Evolutionary conservation across 225 moss, liverwort and hornwort genomes (phyloP), one percentile per base, ranked within the genome.

Genomic region (Climacium dendroides): DNA sequence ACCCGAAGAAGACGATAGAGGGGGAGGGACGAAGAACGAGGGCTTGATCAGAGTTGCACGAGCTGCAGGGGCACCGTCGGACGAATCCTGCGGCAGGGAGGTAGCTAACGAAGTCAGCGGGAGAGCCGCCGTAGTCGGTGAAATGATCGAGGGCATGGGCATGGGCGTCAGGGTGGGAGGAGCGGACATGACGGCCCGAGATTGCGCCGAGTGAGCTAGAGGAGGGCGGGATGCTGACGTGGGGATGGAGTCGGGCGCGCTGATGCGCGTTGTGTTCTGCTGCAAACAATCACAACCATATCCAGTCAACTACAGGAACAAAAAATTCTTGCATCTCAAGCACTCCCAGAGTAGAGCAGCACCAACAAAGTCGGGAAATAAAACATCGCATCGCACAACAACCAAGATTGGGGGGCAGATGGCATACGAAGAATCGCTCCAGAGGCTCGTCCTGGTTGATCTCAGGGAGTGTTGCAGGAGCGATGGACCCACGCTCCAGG

Each of bases 21-120:
- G 97, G 12, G 96, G 96, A 78, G 98, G 96, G 59, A 94, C 97
- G 89, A 99, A 99, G 90, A 95, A 99, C 19, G 98, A 97, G 13
- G 98, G 98, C 91, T 96, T 97, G 69, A 99, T 92, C 74, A 99
- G 94, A 48, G 94, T 94, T 26, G 94, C 93, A 34, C 94, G 93
- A n/a, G 89, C 93, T 32, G 95, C 89, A 52, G 93, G 92, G 54
- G 88, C 85, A 45, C 89, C 87, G 79, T 95, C 96, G 65, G 97
- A 90, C 57, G 92, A 55, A 61, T 99, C 98, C 80, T 88, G 85
- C 54, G 95, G 91, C 87, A 93, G 67, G 34, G 98, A 94, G 35
- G 96, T 92, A 22, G 94, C 93, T 48, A 95, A 77, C 52, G 97
- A 95, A 37, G 89, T 93, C 81, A 92, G 85, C 76, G 96, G 93